These are phyloP conservation scores for Russula foetens DNA, from an alignment of 768 basidiomycete genomes.

Conservation along the genomic window DNA sequence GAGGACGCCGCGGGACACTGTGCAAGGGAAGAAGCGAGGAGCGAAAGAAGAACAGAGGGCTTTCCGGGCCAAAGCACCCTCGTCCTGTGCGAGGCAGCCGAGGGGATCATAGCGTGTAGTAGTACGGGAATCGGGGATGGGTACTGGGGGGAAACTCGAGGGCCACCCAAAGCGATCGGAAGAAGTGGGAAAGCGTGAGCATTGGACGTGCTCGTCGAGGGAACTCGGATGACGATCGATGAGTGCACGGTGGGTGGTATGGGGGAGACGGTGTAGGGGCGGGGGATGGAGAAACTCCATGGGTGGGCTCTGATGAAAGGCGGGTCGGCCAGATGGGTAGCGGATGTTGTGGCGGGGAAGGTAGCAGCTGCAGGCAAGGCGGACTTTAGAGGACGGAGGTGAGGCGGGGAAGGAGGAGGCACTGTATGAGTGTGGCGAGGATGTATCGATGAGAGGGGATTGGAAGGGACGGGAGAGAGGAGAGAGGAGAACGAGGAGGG, in stretches of 20 bases:
- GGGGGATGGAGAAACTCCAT: slow-evolving; percentile 11
- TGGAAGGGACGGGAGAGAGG: background rate
- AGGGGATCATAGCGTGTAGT: slow-evolving; percentile 17
- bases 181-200: slow-evolving; percentile 7
- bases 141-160: background rate
- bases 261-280: background rate
- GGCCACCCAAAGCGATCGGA: slow-evolving; percentile 7
- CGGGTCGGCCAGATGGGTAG: slow-evolving; percentile 2
- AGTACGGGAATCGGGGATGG: background rate
- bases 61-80: background rate
- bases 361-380: background rate
- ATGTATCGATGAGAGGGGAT: background rate
- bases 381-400: slow-evolving; percentile 15
- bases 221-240: background rate
- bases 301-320: background rate
- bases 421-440: background rate
- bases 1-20: slow-evolving; percentile 17
- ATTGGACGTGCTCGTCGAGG: background rate
- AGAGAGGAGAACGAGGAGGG: background rate
- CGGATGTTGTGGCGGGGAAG: slow-evolving; percentile 11
- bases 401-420: background rate
- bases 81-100: slow-evolving; percentile 9
- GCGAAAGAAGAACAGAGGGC: slow-evolving; percentile 1
- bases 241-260: background rate
- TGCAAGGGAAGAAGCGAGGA: slow-evolving; percentile 3